A percentile compares a stretch with the other conserved stretches of the same genome.
phyloP scores from a whole-genome alignment of 106 monocot species.

The Allium sativum region DNA sequence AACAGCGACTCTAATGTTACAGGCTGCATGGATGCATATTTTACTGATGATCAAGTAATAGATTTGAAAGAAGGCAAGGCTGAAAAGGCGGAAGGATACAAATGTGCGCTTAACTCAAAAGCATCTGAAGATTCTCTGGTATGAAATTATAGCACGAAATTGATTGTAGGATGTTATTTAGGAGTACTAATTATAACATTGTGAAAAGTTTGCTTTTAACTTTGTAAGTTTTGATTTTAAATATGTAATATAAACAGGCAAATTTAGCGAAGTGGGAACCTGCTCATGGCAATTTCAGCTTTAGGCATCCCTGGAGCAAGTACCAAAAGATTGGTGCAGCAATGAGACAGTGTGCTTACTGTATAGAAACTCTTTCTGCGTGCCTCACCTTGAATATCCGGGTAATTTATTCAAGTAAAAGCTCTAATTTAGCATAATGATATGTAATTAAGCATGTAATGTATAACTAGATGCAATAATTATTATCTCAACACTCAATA shows the following conservation, averaged over 20 bases:
- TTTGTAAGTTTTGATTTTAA: neutral
- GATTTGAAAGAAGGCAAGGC: slow-evolving; percentile 3
- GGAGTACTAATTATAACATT: neutral
- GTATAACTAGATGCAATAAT: too few species aligned
- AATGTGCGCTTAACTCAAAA: slow-evolving; percentile 56
- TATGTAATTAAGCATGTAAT: neutral
- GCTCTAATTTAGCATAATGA: neutral
- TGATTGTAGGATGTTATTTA: too few species aligned
- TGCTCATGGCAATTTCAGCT: slow-evolving; percentile 14
- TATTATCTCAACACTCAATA: too few species aligned
- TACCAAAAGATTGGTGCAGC: slow-evolving; percentile 14
- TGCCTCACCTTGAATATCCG: slow-evolving; percentile 9
- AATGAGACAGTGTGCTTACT: slow-evolving; percentile 16
- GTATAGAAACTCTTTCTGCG: slow-evolving; percentile 10
- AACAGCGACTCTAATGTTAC: neutral
- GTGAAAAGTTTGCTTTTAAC: neutral
- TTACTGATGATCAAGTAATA: slow-evolving; percentile 6
- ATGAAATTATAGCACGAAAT: neutral
- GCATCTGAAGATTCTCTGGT: slow-evolving; percentile 54
- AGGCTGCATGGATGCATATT: slow-evolving; percentile 39
- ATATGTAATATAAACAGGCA: neutral
- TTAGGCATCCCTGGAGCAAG: slow-evolving; percentile 18
- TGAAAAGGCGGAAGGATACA: slow-evolving; percentile 30
- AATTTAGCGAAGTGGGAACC: slow-evolving; percentile 30
- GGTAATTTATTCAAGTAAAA: slow-evolving; percentile 5